Percentiles rank a stretch among this genome's conserved stretches.
These are phyloP conservation scores for Leccinum ochraceum DNA, from an alignment of 768 basidiomycete species.

Conservation along the genomic window DNA sequence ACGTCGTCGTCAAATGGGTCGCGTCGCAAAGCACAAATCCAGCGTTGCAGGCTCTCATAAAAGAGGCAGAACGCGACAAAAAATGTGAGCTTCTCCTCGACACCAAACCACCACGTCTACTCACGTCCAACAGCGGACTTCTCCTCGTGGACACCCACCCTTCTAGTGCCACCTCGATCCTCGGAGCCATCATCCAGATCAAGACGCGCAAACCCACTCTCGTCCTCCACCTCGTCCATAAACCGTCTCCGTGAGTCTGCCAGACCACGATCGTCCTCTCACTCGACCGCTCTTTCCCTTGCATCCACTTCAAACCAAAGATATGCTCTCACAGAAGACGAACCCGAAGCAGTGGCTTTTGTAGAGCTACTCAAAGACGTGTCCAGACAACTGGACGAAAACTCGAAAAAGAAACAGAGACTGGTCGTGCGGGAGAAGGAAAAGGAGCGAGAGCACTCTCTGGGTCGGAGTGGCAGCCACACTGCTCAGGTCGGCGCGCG, in stretches of 20 bases:
- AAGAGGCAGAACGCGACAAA: constrained; percentile 29
- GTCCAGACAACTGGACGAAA: constrained; percentile 25
- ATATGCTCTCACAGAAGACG: constrained; percentile 15
- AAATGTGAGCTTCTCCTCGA: constrained; percentile 15
- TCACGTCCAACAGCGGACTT: background rate
- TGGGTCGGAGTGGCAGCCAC: background rate
- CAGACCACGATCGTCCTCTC: constrained; percentile 23
- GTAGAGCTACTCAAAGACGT: constrained; percentile 27
- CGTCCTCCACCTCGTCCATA: constrained; percentile 22
- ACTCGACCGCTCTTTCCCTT: constrained; percentile 6
- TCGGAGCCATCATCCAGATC: constrained; percentile 6
- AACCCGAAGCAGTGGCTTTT: constrained; percentile 27
- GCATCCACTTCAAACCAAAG: constrained; percentile 1
- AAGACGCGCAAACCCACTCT: constrained; percentile 17
- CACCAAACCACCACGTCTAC: constrained; percentile 4
- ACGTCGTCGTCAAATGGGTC: constrained; percentile 26
- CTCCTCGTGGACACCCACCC: background rate
- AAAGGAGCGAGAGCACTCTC: constrained; percentile 10
- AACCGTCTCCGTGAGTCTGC: constrained; percentile 12
- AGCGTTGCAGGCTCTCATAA: constrained; percentile 26
- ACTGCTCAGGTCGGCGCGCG: constrained; percentile 1
- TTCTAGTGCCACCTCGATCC: background rate
- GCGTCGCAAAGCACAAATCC: constrained; percentile 28
- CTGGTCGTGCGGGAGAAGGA: constrained; percentile 13
- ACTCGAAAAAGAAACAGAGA: constrained; percentile 29